phyloP scores from a whole-genome alignment of 2,329 filamentous ascomycete genomes.

The Penicillium crustosum region DNA sequence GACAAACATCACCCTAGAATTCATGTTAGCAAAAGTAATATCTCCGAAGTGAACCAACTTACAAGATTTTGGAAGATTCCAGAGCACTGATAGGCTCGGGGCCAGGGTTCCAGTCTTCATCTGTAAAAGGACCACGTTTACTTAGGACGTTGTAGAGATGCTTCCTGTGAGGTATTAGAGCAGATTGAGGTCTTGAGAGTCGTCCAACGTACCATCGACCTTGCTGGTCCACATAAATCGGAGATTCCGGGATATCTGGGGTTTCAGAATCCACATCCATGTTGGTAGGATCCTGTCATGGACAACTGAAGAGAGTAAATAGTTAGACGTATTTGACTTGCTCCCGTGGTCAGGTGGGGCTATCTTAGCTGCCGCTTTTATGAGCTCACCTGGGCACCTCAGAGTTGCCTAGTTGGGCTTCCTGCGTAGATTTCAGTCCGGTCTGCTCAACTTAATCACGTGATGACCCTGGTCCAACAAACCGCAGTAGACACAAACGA shows the following conservation, averaged over 20 bases:
- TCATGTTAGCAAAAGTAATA: conserved; percentile 22
- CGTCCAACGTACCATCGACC: conserved; percentile 18
- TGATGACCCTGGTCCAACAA: no score
- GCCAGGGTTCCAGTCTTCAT: conserved; percentile 58
- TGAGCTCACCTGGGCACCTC: no score
- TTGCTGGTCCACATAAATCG: conserved; percentile 6
- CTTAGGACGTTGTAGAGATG: conserved; percentile 79
- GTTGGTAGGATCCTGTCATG: background rate
- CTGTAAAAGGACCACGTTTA: conserved; percentile 76
- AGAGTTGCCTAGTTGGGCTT: no score
- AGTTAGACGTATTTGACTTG: background rate
- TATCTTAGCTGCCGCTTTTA: no score
- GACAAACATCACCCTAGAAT: conserved; percentile 54
- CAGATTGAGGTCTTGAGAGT: background rate
- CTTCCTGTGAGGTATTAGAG: conserved; percentile 57
- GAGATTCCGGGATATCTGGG: background rate
- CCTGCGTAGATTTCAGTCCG: no score
- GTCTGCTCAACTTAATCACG: no score
- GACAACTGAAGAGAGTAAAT: conserved; percentile 1
- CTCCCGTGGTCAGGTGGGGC: no score
- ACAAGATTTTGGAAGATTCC: conserved; percentile 74
- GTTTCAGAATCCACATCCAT: conserved; percentile 7
- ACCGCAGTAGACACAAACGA: no score
- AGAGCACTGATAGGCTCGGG: conserved; percentile 56
- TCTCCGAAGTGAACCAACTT: conserved; percentile 33